A percentile compares a stretch with the other conserved stretches of the same genome.
Evolutionary conservation across 306 rosid species (phyloP).

Genomic region (Quercus rubra): DNA sequence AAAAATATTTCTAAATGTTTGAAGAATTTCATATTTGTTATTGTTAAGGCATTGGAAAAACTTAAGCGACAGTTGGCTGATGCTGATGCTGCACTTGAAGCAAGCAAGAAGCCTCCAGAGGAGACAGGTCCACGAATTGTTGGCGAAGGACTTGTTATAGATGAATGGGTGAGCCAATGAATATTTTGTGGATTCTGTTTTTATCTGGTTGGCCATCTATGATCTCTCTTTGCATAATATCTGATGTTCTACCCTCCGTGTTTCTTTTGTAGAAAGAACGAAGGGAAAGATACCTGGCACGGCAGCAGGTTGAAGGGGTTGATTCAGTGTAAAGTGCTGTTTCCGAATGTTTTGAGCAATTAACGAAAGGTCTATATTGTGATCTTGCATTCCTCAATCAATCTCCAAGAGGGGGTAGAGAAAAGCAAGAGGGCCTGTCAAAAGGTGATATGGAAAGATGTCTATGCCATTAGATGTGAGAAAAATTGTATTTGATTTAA

Average conservation of each 20-base stretch:
- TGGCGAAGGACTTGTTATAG: slow-evolving; percentile 90
- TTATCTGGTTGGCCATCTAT: neutral
- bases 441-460: slow-evolving; percentile 22
- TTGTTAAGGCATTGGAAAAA: slow-evolving; percentile 70
- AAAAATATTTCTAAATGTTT: neutral
- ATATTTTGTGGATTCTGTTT: neutral
- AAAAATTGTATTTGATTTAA: slow-evolving; percentile 19
- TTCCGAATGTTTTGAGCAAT: slow-evolving; percentile 13
- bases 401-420: slow-evolving; percentile 26
- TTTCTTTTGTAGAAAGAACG: slow-evolving; percentile 76
- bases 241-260: neutral
- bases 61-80: slow-evolving; percentile 82
- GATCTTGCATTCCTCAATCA: slow-evolving; percentile 26
- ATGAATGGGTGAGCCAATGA: slow-evolving; percentile 83
- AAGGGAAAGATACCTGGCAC: slow-evolving; percentile 90
- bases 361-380: slow-evolving; percentile 21
- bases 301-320: slow-evolving; percentile 82
- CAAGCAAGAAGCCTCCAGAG: slow-evolving; percentile 72
- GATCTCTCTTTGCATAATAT: neutral
- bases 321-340: slow-evolving; percentile 52
- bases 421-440: slow-evolving; percentile 11
- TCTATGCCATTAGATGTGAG: slow-evolving; percentile 22
- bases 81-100: slow-evolving; percentile 82
- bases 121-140: slow-evolving; percentile 67
- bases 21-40: slow-evolving; percentile 11